Percentiles rank a stretch among this genome's conserved stretches.
phyloP scores from a whole-genome alignment of 208 protist species.

The Trypanosoma cruzi region DNA sequence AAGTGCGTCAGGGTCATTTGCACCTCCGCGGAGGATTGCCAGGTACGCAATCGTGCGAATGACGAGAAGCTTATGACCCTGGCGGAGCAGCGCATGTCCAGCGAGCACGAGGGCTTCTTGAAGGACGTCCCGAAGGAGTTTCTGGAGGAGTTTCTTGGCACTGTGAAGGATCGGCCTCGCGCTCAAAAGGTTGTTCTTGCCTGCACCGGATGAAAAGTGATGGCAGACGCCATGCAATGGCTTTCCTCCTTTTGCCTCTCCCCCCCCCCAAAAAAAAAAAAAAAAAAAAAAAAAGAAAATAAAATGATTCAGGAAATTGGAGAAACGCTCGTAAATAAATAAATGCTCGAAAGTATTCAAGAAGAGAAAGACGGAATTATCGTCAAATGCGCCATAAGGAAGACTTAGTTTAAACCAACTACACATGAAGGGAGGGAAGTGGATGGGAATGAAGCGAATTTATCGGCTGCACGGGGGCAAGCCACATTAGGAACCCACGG shows the following conservation, averaged over 20 bases:
- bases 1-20: conserved; percentile 33
- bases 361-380: background rate
- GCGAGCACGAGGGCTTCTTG: conserved; percentile 33
- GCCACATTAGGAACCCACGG: background rate
- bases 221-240: background rate
- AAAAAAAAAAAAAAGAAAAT: background rate
- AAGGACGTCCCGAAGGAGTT: conserved; percentile 24
- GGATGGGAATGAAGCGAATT: background rate
- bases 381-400: background rate
- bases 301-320: background rate
- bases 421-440: background rate
- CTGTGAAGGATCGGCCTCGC: conserved; percentile 27
- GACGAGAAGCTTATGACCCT: conserved; percentile 41
- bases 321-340: background rate
- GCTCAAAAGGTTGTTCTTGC: conserved; percentile 37
- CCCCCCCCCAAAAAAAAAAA: background rate
- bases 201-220: conserved; percentile 8
- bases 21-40: conserved; percentile 29
- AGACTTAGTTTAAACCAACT: background rate
- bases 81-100: conserved; percentile 35
- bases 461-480: background rate
- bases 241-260: background rate
- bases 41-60: conserved; percentile 42
- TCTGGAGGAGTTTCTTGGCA: conserved; percentile 22
- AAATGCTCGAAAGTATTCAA: background rate